These are phyloP conservation scores for Candida boleticola DNA, from an alignment of 805 yeast genomes.

Conservation along the genomic window DNA sequence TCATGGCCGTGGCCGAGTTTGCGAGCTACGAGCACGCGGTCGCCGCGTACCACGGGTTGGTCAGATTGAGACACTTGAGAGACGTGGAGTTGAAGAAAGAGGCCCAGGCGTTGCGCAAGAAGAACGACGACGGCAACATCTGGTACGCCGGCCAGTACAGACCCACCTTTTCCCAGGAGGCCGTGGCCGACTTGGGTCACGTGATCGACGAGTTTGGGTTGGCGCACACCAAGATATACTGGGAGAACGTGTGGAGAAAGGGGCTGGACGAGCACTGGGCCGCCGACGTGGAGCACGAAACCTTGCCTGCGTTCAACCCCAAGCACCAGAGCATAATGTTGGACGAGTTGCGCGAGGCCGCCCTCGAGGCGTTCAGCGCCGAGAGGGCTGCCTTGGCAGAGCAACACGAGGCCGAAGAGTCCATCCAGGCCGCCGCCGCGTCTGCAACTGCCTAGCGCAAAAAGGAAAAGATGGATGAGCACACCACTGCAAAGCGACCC, in stretches of 20 bases:
- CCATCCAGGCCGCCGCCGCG: conserved; percentile 3
- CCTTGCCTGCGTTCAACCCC: conserved; percentile 55
- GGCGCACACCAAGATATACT: conserved; percentile 52
- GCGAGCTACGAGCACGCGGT: conserved; percentile 60
- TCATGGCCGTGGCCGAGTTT: conserved; percentile 80
- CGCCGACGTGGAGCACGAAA: conserved; percentile 55
- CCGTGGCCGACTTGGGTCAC: conserved; percentile 77
- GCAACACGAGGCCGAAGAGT: conserved; percentile 2
- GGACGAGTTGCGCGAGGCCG: conserved; percentile 51
- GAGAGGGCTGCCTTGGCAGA: conserved; percentile 14
- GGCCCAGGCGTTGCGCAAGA: conserved; percentile 67
- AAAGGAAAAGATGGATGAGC: too few species aligned
- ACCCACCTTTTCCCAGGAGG: conserved; percentile 88
- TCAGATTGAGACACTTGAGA: conserved; percentile 70
- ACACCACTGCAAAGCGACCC: not conserved
- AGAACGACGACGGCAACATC: conserved; percentile 72
- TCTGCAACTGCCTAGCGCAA: not conserved
- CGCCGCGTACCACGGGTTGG: conserved; percentile 70
- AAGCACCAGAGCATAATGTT: conserved; percentile 67
- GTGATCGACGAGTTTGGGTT: conserved; percentile 63
- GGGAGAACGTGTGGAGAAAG: conserved; percentile 88
- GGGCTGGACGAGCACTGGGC: conserved; percentile 81
- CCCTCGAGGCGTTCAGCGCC: conserved; percentile 32
- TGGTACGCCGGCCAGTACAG: conserved; percentile 89
- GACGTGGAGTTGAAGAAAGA: conserved; percentile 56